A percentile compares a stretch with the other conserved stretches of the same genome.
Conservation (phyloP, 805 yeast species). For the Yamadazyma tumulicola region DNA sequence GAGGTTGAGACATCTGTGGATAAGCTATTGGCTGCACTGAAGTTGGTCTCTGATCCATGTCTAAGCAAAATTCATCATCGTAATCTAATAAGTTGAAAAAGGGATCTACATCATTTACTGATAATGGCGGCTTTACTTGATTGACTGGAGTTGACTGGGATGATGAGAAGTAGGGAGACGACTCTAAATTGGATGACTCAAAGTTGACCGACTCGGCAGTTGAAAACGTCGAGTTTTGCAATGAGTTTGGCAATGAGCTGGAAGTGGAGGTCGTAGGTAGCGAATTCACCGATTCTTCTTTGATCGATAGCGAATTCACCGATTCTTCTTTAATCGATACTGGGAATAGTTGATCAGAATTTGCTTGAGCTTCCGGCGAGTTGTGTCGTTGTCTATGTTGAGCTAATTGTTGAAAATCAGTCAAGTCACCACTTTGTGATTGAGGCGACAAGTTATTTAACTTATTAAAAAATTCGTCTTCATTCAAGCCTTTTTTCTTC, state of each 20-base stretch:
- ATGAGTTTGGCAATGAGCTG: no score
- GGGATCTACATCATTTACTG: not conserved
- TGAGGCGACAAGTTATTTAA: constrained; percentile 5
- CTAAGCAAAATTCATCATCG: constrained; percentile 43
- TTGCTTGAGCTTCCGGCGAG: not conserved
- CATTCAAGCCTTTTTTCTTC: constrained; percentile 20
- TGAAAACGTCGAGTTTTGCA: not conserved
- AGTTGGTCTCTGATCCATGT: constrained; percentile 30
- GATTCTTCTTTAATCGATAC: not conserved
- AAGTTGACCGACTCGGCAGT: not conserved
- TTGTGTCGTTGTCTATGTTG: constrained; percentile 1
- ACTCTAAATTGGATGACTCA: not conserved
- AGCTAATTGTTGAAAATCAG: constrained; percentile 5
- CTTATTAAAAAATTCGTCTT: constrained; percentile 10
- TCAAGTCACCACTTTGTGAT: constrained; percentile 4
- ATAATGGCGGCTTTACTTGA: constrained; percentile 1
- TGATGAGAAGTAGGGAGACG: constrained; percentile 1
- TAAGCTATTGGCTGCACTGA: not conserved
- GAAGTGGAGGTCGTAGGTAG: no score
- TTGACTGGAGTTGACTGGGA: constrained; percentile 4
- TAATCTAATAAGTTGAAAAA: constrained; percentile 21
- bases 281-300: not conserved
- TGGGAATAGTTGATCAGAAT: not conserved
- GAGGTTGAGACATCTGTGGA: not conserved
- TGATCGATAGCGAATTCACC: not conserved